A percentile compares a stretch with the other conserved stretches of the same genome.
Conservation (phyloP, 2,329 filamentous ascomycete genomes). For the Sporothrix globosa region DNA sequence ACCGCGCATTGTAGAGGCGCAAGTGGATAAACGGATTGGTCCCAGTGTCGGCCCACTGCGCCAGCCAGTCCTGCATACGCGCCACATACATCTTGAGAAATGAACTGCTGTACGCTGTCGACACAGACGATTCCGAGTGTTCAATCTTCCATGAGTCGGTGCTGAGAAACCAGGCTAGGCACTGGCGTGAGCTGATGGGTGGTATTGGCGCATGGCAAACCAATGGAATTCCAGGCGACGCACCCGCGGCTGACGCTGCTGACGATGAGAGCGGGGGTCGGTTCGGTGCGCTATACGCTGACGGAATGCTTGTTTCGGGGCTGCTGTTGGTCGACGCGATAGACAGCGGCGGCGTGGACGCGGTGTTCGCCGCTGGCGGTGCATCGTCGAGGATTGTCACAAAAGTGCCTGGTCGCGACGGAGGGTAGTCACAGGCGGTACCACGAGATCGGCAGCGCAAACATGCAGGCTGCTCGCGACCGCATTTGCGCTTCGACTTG, state of each 20-base stretch:
- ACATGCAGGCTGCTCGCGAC: slow-evolving; percentile 37
- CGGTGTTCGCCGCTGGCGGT: no score
- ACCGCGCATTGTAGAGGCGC: slow-evolving; percentile 39
- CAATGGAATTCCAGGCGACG: background rate
- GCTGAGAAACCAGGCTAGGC: slow-evolving; percentile 35
- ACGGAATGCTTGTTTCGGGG: background rate
- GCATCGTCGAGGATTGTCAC: background rate
- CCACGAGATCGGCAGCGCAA: slow-evolving; percentile 37
- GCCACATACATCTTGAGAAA: slow-evolving; percentile 32
- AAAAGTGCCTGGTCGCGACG: slow-evolving; percentile 26
- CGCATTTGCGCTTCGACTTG: slow-evolving; percentile 38
- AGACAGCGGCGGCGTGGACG: background rate
- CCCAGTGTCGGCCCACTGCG: slow-evolving; percentile 40
- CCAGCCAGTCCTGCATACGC: slow-evolving; percentile 38
- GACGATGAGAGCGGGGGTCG: background rate
- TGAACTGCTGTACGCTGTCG: background rate
- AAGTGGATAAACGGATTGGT: slow-evolving; percentile 43
- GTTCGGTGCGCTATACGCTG: background rate
- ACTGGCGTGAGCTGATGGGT: background rate
- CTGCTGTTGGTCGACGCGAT: background rate
- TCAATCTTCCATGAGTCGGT: slow-evolving; percentile 36
- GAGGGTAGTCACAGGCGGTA: slow-evolving; percentile 38
- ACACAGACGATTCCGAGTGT: slow-evolving; percentile 16
- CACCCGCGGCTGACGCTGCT: background rate
- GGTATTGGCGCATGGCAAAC: background rate